A percentile compares a stretch with the other conserved stretches of the same genome.
These are phyloP conservation scores for Arxiozyma telluris DNA, from an alignment of 1,139 yeast genomes.

Conservation along the genomic window DNA sequence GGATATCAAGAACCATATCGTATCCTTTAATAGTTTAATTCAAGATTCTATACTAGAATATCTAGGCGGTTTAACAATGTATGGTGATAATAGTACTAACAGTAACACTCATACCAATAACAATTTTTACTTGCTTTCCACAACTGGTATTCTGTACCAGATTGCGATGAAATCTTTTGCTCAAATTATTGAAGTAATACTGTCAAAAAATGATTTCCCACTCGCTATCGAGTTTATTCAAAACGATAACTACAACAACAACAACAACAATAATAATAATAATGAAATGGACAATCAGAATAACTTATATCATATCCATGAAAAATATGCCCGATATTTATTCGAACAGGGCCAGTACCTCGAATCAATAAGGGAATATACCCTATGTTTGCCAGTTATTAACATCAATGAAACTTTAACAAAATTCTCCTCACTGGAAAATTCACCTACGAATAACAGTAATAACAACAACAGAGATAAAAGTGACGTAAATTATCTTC, in stretches of 20 bases:
- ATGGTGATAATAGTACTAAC: neutral
- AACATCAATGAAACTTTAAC: constrained; percentile 73
- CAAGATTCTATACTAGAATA: constrained; percentile 53
- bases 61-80: constrained; percentile 31
- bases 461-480: constrained; percentile 11
- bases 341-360: constrained; percentile 57
- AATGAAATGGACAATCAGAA: neutral
- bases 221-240: constrained; percentile 67
- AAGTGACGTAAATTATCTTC: constrained; percentile 29
- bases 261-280: constrained; percentile 20
- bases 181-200: constrained; percentile 60
- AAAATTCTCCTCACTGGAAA: constrained; percentile 74
- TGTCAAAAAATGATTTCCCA: constrained; percentile 61
- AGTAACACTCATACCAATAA: neutral
- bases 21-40: constrained; percentile 61
- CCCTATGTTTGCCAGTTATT: constrained; percentile 43
- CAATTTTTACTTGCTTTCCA: constrained; percentile 47
- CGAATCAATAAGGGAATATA: constrained; percentile 64
- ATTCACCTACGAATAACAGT: constrained; percentile 25
- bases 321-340: constrained; percentile 61
- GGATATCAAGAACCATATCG: constrained; percentile 59
- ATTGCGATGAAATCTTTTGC: constrained; percentile 58
- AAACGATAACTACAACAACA: constrained; percentile 33
- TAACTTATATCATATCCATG: constrained; percentile 38
- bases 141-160: constrained; percentile 68